phyloP scores from a whole-genome alignment of 441 rosid species.

The Populus hybrid region DNA sequence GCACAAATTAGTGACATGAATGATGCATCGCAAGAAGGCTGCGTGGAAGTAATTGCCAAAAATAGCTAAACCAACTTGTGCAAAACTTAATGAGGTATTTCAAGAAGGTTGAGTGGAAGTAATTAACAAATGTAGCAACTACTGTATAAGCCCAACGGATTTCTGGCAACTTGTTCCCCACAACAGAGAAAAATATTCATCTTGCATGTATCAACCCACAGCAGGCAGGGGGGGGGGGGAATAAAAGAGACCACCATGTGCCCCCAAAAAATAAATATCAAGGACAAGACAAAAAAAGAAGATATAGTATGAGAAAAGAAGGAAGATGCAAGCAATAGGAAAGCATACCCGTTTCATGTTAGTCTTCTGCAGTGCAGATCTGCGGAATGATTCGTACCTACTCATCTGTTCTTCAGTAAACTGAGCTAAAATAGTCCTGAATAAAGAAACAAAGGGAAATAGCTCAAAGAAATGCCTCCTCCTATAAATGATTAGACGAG shows the following conservation, averaged over 20 bases:
- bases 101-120: neutral
- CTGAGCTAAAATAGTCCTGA: conserved; percentile 70
- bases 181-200: neutral
- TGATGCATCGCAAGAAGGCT: conserved; percentile 3
- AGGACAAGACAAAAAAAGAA: neutral
- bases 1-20: neutral
- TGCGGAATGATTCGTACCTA: conserved; percentile 85
- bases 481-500: neutral
- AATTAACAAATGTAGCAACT: neutral
- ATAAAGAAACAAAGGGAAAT: conserved; percentile 9
- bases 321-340: neutral
- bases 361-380: conserved; percentile 90
- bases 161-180: neutral
- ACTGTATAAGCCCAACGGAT: neutral
- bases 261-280: neutral
- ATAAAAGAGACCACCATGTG: neutral
- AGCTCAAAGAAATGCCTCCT: neutral
- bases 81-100: neutral
- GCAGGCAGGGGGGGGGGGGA: neutral
- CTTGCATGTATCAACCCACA: neutral
- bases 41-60: neutral
- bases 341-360: conserved; percentile 74
- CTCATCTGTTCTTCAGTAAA: conserved; percentile 83
- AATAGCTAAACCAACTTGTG: neutral
- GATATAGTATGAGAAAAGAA: neutral